Percentiles rank a stretch among this genome's conserved stretches.
These are phyloP conservation scores for Cystobasidiaceae sp. DNA, from an alignment of 1,284 basidiomycete genomes.

Conservation along the genomic window DNA sequence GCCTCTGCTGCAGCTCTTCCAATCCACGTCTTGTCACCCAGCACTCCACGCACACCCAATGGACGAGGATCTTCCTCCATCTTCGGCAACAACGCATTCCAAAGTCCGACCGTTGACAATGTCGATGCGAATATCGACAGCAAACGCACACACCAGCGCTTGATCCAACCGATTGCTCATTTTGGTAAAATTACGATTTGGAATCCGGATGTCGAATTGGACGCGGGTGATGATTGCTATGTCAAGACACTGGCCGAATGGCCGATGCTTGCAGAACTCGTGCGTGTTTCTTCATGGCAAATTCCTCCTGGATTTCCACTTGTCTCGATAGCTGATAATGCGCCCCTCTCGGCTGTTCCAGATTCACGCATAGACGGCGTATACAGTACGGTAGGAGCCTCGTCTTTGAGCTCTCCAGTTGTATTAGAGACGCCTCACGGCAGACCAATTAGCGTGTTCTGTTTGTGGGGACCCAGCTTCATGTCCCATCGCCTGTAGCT, in stretches of 20 bases:
- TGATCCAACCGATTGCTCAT: not conserved
- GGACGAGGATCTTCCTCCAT: no score
- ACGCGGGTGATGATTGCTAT: conserved; percentile 22
- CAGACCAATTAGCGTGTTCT: no score
- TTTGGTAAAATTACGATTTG: conserved; percentile 21
- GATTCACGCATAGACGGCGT: conserved; percentile 5
- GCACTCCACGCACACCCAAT: conserved; percentile 4
- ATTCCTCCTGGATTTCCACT: not conserved
- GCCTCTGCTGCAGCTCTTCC: not conserved
- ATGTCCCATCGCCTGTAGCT: no score
- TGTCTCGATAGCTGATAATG: not conserved
- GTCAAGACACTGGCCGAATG: conserved; percentile 18
- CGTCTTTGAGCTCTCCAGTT: no score
- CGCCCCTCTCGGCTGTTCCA: not conserved
- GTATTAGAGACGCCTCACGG: no score
- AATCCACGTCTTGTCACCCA: not conserved
- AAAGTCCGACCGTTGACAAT: not conserved
- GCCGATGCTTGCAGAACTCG: conserved; percentile 11
- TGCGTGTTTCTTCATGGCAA: not conserved
- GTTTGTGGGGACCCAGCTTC: no score
- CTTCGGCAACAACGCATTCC: not conserved
- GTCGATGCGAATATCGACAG: not conserved
- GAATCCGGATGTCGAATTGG: conserved; percentile 23
- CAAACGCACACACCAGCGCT: not conserved
- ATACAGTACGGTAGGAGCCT: no score